Conservation (phyloP, 164 flowering plant genomes). For the Berberis thunbergii region DNA sequence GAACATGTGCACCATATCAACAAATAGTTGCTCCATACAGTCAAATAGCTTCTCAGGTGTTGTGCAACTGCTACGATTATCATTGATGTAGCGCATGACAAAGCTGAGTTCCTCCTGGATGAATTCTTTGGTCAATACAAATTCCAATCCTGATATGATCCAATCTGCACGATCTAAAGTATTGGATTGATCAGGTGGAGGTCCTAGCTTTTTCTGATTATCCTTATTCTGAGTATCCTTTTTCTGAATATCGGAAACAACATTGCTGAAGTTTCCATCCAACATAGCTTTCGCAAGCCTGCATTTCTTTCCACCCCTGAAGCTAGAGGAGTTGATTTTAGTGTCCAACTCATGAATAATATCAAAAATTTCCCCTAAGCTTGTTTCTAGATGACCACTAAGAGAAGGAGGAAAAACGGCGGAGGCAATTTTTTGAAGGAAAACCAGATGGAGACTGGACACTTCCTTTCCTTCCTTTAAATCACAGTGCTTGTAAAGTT, state of each 20-base stretch:
- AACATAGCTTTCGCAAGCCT: neutral
- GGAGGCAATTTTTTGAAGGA: neutral
- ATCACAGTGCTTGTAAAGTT: neutral
- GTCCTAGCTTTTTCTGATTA: neutral
- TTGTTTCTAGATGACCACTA: neutral
- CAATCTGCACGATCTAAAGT: neutral
- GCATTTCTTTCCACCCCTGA: neutral
- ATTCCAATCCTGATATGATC: neutral
- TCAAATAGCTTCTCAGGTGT: neutral
- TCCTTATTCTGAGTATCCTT: too few species aligned
- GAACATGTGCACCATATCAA: conserved; percentile 1
- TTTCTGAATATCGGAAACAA: neutral
- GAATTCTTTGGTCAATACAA: neutral
- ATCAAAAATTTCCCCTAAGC: neutral
- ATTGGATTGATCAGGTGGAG: neutral
- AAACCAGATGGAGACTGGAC: neutral
- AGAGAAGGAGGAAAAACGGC: neutral
- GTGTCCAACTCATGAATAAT: neutral
- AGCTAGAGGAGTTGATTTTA: neutral
- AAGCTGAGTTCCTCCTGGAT: neutral
- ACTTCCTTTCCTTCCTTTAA: neutral
- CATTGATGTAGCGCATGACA: neutral
- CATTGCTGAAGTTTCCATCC: neutral
- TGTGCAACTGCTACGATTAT: neutral
- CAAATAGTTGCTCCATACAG: neutral